Base-by-base conservation (phyloP, 108 stramenopile species). In the Pseudonitzschia pungens region DNA sequence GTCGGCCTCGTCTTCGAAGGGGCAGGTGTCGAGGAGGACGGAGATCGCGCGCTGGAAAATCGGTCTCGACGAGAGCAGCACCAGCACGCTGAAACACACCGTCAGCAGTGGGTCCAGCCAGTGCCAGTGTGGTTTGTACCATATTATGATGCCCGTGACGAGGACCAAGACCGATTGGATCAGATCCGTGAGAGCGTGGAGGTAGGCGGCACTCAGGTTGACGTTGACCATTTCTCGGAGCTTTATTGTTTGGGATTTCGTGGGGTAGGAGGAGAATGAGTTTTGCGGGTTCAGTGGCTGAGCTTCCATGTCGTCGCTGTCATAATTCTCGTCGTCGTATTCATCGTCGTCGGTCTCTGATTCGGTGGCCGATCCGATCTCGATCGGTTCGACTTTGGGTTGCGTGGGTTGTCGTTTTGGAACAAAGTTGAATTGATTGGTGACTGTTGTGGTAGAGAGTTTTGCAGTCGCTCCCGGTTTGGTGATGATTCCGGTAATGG, bases 111-210 rank as follows among this genome's bases (percentile, higher is more conserved):
- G 98, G 79, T 99, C 98, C 8, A 92, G 81, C 40, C 88, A 66
- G 56, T 84, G 81, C 93, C 91, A 94, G 1, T 71, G 71, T 14
- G 96, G 94, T 43, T 87, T 83, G 57, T 68, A 85, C 95, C 94
- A 97, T 71, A 97, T 97, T 42, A 96, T 70, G 27, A 91, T 31
- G 1, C 96, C 98, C 10, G 96, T 97, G 59, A 96, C 73, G 53
- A 96, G 74, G 24, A 99, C 97, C 18, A 91, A 92, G 4, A 93
- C 81, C 31, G 83, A 87, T 84, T 97, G 96, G 24, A 94, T 83
- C 72, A 99, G 78, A 85, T 99, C 98, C 12, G 89, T 94, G 59
- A 97, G 45, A 7, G 94, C 98, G 71, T 99, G 98, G 48, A 97
- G 76, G 78, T 94, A 92, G 10, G 98, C 97, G 28, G 98, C 98